phyloP scores from a whole-genome alignment of 2,329 filamentous ascomycete species.

The Fusarium dimerum region DNA sequence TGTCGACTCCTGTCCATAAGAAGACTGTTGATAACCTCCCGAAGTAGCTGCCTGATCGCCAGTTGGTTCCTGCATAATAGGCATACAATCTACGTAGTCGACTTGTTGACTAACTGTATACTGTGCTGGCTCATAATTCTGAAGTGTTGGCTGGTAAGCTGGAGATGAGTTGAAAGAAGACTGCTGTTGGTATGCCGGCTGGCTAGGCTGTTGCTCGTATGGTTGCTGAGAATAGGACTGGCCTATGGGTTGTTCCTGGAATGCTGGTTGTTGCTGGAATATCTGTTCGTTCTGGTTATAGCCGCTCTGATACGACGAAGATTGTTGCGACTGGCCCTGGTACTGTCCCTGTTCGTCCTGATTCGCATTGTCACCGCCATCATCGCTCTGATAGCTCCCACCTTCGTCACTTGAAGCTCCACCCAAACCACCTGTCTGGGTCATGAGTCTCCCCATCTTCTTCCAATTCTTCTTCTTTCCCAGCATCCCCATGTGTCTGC shows the following conservation, averaged over 20 bases:
- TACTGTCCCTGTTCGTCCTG: slow-evolving; percentile 10
- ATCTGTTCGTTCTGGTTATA: slow-evolving; percentile 10
- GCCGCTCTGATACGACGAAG: slow-evolving; percentile 2
- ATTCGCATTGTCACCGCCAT: slow-evolving; percentile 7
- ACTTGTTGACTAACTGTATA: no score
- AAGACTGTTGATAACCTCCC: no score
- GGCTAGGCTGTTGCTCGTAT: background rate
- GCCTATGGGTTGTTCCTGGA: background rate
- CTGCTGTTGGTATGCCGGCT: background rate
- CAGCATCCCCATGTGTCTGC: slow-evolving; percentile 27
- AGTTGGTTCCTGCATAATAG: no score
- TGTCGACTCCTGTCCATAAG: no score
- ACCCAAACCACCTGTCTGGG: slow-evolving; percentile 3
- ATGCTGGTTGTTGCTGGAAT: no score
- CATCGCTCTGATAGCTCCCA: slow-evolving; percentile 6
- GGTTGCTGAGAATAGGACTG: no score
- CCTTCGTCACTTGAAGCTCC: slow-evolving; percentile 3
- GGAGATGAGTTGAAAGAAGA: no score
- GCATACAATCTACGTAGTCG: no score
- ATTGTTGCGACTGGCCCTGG: slow-evolving; percentile 2
- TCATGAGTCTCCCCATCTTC: slow-evolving; percentile 20
- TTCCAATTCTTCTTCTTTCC: slow-evolving; percentile 29
- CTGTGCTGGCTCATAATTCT: no score
- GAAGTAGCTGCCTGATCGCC: no score
- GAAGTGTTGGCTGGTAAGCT: no score